A percentile compares a stretch with the other conserved stretches of the same genome.
Conservation (phyloP, 1,284 basidiomycete genomes). For the Heterobasidion irregulare region DNA sequence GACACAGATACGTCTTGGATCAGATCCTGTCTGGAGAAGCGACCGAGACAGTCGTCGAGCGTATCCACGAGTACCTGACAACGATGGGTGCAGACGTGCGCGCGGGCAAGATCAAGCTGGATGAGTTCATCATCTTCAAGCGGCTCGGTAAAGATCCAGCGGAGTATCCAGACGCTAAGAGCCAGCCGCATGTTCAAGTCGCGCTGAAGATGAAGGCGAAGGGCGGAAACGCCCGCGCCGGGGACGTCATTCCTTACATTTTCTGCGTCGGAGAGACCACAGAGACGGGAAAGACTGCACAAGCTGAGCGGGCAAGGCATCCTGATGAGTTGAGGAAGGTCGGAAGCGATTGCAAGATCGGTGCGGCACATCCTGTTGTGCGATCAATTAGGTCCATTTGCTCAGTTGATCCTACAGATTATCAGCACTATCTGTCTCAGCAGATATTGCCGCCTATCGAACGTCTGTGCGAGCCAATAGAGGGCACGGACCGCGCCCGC, state of each 20-base stretch:
- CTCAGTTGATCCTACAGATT: slow-evolving; percentile 44
- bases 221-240: slow-evolving; percentile 72
- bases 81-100: slow-evolving; percentile 73
- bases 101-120: slow-evolving; percentile 69
- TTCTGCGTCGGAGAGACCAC: slow-evolving; percentile 83
- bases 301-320: slow-evolving; percentile 89
- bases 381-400: background rate
- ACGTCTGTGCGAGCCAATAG: slow-evolving; percentile 92
- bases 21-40: slow-evolving; percentile 89
- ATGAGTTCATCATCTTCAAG: slow-evolving; percentile 96
- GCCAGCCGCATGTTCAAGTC: slow-evolving; percentile 95
- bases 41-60: slow-evolving; percentile 84
- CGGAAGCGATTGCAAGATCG: slow-evolving; percentile 62
- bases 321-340: slow-evolving; percentile 85
- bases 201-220: slow-evolving; percentile 84
- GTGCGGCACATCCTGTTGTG: slow-evolving; percentile 31
- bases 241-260: slow-evolving; percentile 95
- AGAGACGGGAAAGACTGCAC: slow-evolving; percentile 60
- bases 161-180: slow-evolving; percentile 94
- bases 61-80: slow-evolving; percentile 89
- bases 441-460: slow-evolving; percentile 95
- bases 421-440: slow-evolving; percentile 85
- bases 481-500: slow-evolving; percentile 88
- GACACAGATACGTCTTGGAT: slow-evolving; percentile 72
- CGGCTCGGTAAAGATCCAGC: slow-evolving; percentile 91